These are phyloP conservation scores for Chaetomium sp. DNA, from an alignment of 2,329 filamentous ascomycete species.

Conservation along the genomic window DNA sequence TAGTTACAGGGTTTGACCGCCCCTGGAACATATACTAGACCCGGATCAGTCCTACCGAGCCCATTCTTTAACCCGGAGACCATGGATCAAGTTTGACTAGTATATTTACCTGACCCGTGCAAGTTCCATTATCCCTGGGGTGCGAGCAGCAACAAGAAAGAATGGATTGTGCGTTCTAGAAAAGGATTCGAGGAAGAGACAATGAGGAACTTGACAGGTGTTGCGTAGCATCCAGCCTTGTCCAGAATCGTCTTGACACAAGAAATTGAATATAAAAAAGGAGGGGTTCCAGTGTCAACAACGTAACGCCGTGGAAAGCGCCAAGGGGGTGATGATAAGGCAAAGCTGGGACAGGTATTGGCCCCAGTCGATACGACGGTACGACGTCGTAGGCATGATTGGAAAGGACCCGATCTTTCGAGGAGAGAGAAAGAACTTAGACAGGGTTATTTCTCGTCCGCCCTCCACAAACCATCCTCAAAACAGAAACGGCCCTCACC, in stretches of 20 bases:
- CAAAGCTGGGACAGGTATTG: neutral
- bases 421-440: neutral
- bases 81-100: no score
- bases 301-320: neutral
- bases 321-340: neutral
- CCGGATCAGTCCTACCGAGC: no score
- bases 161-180: no score
- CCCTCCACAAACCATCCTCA: neutral
- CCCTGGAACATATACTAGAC: neutral
- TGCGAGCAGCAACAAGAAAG: no score
- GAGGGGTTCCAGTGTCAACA: neutral
- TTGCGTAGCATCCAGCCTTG: no score
- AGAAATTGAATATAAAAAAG: no score
- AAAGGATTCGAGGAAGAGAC: no score
- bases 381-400: neutral
- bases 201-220: no score
- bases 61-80: no score
- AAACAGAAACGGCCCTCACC: neutral
- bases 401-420: neutral
- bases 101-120: no score
- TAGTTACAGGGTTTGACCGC: neutral
- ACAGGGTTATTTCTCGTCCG: neutral
- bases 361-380: neutral
- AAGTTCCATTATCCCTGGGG: no score
- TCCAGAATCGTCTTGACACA: no score